Evolutionary conservation across 495 filamentous ascomycete species (phyloP).

Genomic region (Talaromyces adpressus): DNA sequence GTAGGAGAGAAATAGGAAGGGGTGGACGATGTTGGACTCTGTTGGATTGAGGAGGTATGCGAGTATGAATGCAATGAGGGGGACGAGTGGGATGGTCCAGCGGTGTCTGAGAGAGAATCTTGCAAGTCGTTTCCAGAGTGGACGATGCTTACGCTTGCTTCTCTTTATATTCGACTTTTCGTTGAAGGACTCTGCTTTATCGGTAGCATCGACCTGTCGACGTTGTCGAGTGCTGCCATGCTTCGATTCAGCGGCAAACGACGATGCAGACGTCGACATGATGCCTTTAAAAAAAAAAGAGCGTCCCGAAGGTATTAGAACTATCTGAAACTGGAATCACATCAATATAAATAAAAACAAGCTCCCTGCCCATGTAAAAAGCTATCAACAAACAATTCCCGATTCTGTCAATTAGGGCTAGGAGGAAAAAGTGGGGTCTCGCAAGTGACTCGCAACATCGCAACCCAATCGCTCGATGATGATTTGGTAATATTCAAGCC

Average conservation of each 20-base stretch:
- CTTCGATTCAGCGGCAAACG: neutral
- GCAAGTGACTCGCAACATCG: conserved; percentile 1
- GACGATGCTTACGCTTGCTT: conserved; percentile 28
- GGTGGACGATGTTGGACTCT: conserved; percentile 64
- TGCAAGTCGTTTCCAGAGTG: conserved; percentile 47
- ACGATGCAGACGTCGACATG: neutral
- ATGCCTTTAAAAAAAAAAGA: too few relatives aligned
- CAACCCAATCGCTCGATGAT: neutral
- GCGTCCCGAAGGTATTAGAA: too few relatives aligned
- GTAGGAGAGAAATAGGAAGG: conserved; percentile 86
- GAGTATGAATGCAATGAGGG: conserved; percentile 49
- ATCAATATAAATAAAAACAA: too few relatives aligned
- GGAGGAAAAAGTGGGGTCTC: neutral
- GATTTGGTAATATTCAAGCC: neutral
- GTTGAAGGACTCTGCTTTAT: neutral
- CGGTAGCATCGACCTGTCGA: neutral
- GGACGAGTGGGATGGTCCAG: conserved; percentile 65
- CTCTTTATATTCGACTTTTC: neutral
- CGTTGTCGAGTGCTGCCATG: neutral
- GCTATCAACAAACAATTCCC: neutral
- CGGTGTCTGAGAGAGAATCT: conserved; percentile 53
- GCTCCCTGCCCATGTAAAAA: neutral
- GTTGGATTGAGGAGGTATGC: conserved; percentile 67
- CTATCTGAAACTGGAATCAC: too few relatives aligned
- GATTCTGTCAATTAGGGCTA: neutral